phyloP scores from a whole-genome alignment of 2,329 filamentous ascomycete species.

The Cyanodermella asteris region DNA sequence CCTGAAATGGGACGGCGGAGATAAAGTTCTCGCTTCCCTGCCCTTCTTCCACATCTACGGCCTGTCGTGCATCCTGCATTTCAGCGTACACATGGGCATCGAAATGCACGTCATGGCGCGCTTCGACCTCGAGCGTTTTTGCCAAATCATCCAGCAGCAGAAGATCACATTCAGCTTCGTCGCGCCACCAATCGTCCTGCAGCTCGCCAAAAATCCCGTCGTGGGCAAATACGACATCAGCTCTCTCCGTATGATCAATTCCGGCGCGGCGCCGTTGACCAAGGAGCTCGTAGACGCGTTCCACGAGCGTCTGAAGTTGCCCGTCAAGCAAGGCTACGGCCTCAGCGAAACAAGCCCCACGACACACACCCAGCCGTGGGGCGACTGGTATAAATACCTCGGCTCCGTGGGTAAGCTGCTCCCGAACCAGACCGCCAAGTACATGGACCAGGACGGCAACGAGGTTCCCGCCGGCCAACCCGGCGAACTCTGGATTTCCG shows the following conservation, averaged over 20 bases:
- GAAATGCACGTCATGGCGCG: slow-evolving; percentile 50
- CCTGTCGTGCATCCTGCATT: slow-evolving; percentile 28
- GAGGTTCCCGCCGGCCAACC: slow-evolving; percentile 41
- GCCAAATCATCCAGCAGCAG: slow-evolving; percentile 51
- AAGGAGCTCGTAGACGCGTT: slow-evolving; percentile 57
- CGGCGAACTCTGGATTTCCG: slow-evolving; percentile 47
- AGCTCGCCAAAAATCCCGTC: slow-evolving; percentile 56
- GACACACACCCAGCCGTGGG: slow-evolving; percentile 50
- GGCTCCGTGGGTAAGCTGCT: slow-evolving; percentile 60
- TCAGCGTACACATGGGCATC: slow-evolving; percentile 42
- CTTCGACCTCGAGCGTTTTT: slow-evolving; percentile 66
- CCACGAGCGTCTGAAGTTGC: slow-evolving; percentile 50
- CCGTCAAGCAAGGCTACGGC: slow-evolving; percentile 83
- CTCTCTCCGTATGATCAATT: slow-evolving; percentile 63
- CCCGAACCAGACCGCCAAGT: slow-evolving; percentile 61
- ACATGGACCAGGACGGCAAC: slow-evolving; percentile 41
- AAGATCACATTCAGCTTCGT: slow-evolving; percentile 60
- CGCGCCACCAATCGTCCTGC: slow-evolving; percentile 64
- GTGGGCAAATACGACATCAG: slow-evolving; percentile 65
- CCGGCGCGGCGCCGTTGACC: slow-evolving; percentile 67
- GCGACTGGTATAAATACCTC: slow-evolving; percentile 53
- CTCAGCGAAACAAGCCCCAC: slow-evolving; percentile 70
- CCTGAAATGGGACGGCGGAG: slow-evolving; percentile 38
- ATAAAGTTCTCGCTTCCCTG: slow-evolving; percentile 55
- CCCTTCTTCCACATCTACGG: slow-evolving; percentile 87